Base-by-base conservation (phyloP, 441 rosid genomes). In the Biscutella auriculata region DNA sequence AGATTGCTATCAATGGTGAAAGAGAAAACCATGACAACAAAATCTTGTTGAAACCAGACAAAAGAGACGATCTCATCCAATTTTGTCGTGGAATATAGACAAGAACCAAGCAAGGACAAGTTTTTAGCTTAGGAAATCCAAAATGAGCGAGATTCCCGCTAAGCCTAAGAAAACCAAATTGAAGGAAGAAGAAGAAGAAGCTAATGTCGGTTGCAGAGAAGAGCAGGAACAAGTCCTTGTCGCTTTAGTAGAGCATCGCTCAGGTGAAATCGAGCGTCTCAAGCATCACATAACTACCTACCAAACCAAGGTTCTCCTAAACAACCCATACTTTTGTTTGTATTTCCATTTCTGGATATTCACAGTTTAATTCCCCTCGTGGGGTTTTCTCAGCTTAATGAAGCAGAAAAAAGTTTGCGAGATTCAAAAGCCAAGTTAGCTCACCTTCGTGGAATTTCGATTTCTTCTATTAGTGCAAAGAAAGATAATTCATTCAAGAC, bases 191-290 rank as follows among this genome's bases (percentile, higher is more conserved):
- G 76, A 47, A 4, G 73, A 50, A 16, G 73, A 37, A 32, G 77
- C 45, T 17, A 75, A 57, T 8, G 75, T 56, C 1, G 49, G 62
- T 35, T 52, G 59, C 72, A 68, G 67, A 51, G 83, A 75, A 52
- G 93, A 82, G 62, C 81, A 80, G 57, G 91, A 84, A 62, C 84
- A 79, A 65, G 82, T 82, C 27, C 76, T 90, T 39, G 73, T 85
- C 6, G 92, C 95, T 62, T 53, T 87, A 64, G 77, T 83, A 59
- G 90, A 82, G 5, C 95, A 90, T 61, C 95, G 95, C 27, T 28
- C 83, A 16, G 75, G 60, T 48, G 90, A 87, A 75, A 85, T 85
- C 52, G 73, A 87, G 19, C 86, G 82, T 62, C 87, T 85, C 59
- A 67, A 56, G 37, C 74, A 50, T 13, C 92, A 88, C 47, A 62